A percentile compares a stretch with the other conserved stretches of the same genome.
Evolutionary conservation across 306 rosid genomes (phyloP).

Genomic region (Rosa lucieae): DNA sequence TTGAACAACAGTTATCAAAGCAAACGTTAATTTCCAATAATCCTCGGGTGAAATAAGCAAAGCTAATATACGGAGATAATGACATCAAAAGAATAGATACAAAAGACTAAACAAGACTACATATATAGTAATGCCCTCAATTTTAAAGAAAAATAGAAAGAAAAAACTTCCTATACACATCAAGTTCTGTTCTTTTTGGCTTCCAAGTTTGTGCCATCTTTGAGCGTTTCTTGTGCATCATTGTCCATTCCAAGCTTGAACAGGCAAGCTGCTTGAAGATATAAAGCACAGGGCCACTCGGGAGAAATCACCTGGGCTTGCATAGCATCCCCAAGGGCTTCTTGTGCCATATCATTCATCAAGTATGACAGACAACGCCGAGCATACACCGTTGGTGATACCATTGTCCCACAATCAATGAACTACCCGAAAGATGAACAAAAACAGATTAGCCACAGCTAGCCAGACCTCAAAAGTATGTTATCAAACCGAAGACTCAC

Average conservation of each 20-base stretch:
- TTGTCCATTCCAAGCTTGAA: slow-evolving; percentile 84
- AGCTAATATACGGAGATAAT: slow-evolving; percentile 20
- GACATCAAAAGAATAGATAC: slow-evolving; percentile 36
- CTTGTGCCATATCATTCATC: slow-evolving; percentile 76
- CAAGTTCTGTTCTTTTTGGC: slow-evolving; percentile 62
- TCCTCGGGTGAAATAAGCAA: slow-evolving; percentile 29
- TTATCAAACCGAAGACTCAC: background rate
- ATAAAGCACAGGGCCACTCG: slow-evolving; percentile 87
- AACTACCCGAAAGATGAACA: slow-evolving; percentile 42
- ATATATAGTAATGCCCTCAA: background rate
- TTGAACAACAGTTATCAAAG: slow-evolving; percentile 5
- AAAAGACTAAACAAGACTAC: slow-evolving; percentile 9
- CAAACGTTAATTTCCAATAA: slow-evolving; percentile 22
- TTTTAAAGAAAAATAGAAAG: background rate
- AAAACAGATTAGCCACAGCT: background rate
- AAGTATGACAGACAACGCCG: slow-evolving; percentile 82
- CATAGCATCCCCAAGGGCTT: slow-evolving; percentile 92
- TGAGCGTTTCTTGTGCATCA: slow-evolving; percentile 93
- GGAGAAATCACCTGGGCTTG: slow-evolving; percentile 94
- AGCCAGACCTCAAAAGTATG: no score
- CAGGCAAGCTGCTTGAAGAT: slow-evolving; percentile 92
- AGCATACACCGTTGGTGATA: slow-evolving; percentile 89
- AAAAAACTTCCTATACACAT: slow-evolving; percentile 37
- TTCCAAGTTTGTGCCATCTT: slow-evolving; percentile 82
- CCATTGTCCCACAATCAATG: slow-evolving; percentile 94